Evolutionary conservation across 495 filamentous ascomycete species (phyloP).

Genomic region (Amphirosellinia nigrospora): DNA sequence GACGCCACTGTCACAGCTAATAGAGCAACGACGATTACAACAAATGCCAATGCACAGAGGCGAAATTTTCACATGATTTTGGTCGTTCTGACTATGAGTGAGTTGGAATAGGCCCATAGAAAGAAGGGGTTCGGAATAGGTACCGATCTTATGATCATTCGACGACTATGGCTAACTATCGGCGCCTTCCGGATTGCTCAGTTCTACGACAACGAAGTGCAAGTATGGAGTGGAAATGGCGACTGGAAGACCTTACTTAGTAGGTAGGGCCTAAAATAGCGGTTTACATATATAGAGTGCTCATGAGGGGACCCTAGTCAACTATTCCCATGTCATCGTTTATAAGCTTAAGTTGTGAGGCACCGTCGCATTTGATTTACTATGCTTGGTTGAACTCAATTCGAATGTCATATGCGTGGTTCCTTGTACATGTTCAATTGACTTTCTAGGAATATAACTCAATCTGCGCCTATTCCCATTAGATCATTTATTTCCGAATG

Average conservation of each 20-base stretch:
- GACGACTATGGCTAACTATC: not conserved
- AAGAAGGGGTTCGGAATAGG: not conserved
- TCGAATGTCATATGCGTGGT: not conserved
- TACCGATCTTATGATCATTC: not conserved
- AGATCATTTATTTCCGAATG: not conserved
- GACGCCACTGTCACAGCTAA: not conserved
- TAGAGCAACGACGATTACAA: not conserved
- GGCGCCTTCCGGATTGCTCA: not conserved
- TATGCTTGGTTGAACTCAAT: not conserved
- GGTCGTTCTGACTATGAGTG: not conserved
- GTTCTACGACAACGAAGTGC: not conserved
- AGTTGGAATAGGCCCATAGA: not conserved
- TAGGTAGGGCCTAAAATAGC: no score
- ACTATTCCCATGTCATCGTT: not conserved
- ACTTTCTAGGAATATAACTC: not conserved
- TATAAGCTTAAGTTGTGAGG: not conserved
- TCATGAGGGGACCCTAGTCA: not conserved
- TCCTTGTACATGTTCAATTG: not conserved
- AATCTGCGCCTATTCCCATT: not conserved
- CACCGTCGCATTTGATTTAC: not conserved
- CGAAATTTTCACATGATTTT: not conserved
- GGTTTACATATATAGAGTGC: not conserved
- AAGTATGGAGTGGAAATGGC: not conserved
- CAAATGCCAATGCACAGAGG: not conserved
- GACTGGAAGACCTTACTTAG: no score